A percentile compares a stretch with the other conserved stretches of the same genome.
phyloP scores from a whole-genome alignment of 306 rosid species.

The Malus sieversii region DNA sequence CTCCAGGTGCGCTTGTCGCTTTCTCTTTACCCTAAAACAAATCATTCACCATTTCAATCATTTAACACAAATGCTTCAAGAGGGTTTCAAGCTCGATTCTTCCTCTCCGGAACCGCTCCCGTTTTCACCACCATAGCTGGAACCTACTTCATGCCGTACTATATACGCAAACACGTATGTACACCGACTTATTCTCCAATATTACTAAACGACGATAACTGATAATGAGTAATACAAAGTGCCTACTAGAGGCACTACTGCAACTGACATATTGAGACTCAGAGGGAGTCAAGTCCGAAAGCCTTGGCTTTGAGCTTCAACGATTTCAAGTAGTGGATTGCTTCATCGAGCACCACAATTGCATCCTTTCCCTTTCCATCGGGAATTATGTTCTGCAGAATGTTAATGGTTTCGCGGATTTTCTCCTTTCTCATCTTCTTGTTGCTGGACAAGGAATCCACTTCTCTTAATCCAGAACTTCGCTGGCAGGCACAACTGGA shows the following conservation, averaged over 20 bases:
- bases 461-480: conserved; percentile 26
- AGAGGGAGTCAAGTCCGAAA: conserved; percentile 45
- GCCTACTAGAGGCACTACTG: neutral
- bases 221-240: neutral
- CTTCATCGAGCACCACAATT: conserved; percentile 69
- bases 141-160: neutral
- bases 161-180: neutral
- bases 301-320: conserved; percentile 57
- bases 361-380: conserved; percentile 66
- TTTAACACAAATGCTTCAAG: conserved; percentile 4
- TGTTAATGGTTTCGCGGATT: conserved; percentile 56
- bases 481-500: conserved; percentile 57
- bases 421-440: conserved; percentile 67
- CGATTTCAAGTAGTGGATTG: conserved; percentile 66
- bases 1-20: conserved; percentile 38
- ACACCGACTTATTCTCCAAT: conserved; percentile 28
- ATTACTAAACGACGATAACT: conserved; percentile 11
- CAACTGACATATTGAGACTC: conserved; percentile 11
- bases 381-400: conserved; percentile 74
- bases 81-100: neutral
- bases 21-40: conserved; percentile 51
- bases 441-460: conserved; percentile 25
- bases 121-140: neutral
- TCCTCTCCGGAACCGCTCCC: conserved; percentile 3
- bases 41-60: conserved; percentile 32